Percentiles rank a stretch among this genome's conserved stretches.
phyloP scores from a whole-genome alignment of 345 rosid genomes.

The Populus euphratica region DNA sequence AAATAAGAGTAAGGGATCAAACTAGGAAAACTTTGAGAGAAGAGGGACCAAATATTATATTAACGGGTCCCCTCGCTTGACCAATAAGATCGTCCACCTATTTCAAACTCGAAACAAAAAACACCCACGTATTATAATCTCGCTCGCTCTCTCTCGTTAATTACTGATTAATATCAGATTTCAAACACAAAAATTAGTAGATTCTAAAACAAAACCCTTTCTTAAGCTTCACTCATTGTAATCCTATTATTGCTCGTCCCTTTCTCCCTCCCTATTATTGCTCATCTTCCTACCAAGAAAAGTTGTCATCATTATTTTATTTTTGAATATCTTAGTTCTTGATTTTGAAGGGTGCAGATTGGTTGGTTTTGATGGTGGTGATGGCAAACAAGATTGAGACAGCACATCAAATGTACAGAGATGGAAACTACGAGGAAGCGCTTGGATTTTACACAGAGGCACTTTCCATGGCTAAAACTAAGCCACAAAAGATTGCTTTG shows the following conservation, averaged over 20 bases:
- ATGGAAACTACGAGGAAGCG: slow-evolving; percentile 65
- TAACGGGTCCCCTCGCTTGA: too few species aligned
- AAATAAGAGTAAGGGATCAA: too few species aligned
- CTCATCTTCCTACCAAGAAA: neutral
- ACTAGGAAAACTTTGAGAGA: too few species aligned
- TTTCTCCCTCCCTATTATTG: too few species aligned
- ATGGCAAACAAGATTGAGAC: slow-evolving; percentile 67
- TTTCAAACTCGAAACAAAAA: too few species aligned
- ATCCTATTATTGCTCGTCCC: neutral
- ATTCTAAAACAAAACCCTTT: neutral
- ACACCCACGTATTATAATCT: too few species aligned
- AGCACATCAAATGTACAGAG: slow-evolving; percentile 82
- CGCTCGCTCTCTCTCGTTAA: too few species aligned
- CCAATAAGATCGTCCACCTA: too few species aligned
- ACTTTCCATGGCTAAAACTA: slow-evolving; percentile 62
- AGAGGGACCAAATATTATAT: too few species aligned
- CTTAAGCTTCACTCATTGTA: neutral
- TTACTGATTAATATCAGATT: neutral
- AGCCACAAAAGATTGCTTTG: slow-evolving; percentile 76
- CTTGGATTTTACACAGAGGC: slow-evolving; percentile 72
- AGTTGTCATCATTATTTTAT: neutral
- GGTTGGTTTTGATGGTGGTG: slow-evolving; percentile 47
- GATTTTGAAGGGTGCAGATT: neutral
- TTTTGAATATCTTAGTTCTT: slow-evolving; percentile 4
- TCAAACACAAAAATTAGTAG: neutral